These are phyloP conservation scores for Stemphylium beticola DNA, from an alignment of 2,329 filamentous ascomycete genomes.

Conservation along the genomic window DNA sequence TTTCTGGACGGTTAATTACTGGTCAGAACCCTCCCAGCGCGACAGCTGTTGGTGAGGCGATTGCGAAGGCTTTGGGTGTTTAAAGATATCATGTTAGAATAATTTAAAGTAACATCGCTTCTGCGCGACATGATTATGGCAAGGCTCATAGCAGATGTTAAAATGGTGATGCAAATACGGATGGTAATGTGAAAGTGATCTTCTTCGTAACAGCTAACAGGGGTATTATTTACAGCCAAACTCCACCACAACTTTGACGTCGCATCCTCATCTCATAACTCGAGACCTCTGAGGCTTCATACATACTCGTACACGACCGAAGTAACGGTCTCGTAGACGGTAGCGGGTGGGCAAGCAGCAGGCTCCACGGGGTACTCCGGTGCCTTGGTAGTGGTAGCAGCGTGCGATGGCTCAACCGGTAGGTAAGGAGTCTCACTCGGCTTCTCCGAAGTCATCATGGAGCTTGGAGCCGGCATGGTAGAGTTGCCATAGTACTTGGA, in stretches of 20 bases:
- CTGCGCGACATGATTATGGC: background rate
- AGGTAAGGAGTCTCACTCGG: slow-evolving; percentile 8
- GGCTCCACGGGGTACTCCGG: slow-evolving; percentile 2
- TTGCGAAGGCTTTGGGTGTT: slow-evolving; percentile 47
- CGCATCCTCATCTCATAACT: background rate
- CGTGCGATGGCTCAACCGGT: background rate
- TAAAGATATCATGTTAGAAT: slow-evolving; percentile 3
- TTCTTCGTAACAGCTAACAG: background rate
- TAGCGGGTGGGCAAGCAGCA: slow-evolving; percentile 3
- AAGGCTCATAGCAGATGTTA: background rate
- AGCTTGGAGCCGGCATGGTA: background rate
- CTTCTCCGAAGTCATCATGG: background rate
- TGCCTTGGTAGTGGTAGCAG: slow-evolving; percentile 2
- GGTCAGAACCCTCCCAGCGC: slow-evolving; percentile 58
- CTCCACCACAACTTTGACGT: background rate
- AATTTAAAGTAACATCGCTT: background rate
- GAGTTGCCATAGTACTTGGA: slow-evolving; percentile 6
- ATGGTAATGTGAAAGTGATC: background rate
- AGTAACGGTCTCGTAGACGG: slow-evolving; percentile 6
- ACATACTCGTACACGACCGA: background rate
- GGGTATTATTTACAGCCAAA: background rate
- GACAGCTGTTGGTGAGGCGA: slow-evolving; percentile 51
- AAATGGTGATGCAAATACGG: background rate
- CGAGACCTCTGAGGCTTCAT: background rate
- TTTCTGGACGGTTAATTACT: slow-evolving; percentile 52